Percentiles rank a stretch among this genome's conserved stretches.
These are phyloP conservation scores for Acacia crassicarpa DNA, from an alignment of 306 rosid genomes.

Conservation along the genomic window DNA sequence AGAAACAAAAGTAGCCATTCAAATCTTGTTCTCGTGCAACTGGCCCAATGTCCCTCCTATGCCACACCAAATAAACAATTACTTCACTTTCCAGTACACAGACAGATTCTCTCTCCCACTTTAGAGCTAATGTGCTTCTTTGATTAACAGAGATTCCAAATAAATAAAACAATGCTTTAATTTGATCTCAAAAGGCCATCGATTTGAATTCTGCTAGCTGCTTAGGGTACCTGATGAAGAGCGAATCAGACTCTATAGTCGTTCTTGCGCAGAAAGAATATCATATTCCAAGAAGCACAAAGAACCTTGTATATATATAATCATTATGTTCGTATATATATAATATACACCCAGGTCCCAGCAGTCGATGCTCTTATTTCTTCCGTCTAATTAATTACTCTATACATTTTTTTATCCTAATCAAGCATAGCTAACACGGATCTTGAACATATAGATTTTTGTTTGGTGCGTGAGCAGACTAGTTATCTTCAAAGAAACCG, in stretches of 20 bases:
- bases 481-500: not conserved
- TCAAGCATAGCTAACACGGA: not conserved
- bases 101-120: not conserved
- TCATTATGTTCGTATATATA: not conserved
- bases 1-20: not conserved
- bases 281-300: constrained; percentile 18
- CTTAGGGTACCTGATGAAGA: not conserved
- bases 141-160: not conserved
- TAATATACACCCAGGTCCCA: not conserved
- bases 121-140: not conserved
- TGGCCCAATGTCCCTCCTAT: not conserved
- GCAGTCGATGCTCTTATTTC: not conserved
- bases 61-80: not conserved
- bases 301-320: not conserved
- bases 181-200: not conserved
- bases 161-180: constrained; percentile 1
- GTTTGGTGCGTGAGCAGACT: not conserved
- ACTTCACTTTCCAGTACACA: not conserved
- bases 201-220: not conserved
- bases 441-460: not conserved
- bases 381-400: not conserved
- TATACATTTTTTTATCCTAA: not conserved
- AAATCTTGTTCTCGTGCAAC: constrained; percentile 2
- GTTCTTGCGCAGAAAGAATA: not conserved
- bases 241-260: not conserved